Percentiles rank a stretch among this genome's conserved stretches.
phyloP scores from a whole-genome alignment of 441 rosid species.

The Isatis lusitanica region DNA sequence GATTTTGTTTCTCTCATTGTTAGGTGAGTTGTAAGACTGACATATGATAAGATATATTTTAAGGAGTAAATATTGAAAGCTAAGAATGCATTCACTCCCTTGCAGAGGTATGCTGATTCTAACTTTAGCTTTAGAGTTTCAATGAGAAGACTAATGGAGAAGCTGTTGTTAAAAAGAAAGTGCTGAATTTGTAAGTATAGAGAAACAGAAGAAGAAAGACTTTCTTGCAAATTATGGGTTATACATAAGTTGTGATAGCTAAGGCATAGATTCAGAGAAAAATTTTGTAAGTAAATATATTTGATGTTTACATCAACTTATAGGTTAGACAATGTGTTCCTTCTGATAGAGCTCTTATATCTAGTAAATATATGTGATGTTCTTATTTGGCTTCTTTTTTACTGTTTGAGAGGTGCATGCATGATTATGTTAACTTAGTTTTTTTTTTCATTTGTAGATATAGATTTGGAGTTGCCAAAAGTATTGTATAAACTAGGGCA shows the following conservation, averaged over 20 bases:
- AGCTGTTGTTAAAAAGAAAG: neutral
- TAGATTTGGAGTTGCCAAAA: too few relatives aligned
- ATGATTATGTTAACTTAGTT: too few relatives aligned
- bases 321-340: too few relatives aligned
- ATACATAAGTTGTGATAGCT: neutral
- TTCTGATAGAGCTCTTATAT: too few relatives aligned
- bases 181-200: neutral
- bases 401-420: too few relatives aligned
- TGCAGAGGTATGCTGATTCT: neutral
- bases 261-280: neutral
- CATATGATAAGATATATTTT: neutral
- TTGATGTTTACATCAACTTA: too few relatives aligned
- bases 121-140: neutral
- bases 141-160: neutral
- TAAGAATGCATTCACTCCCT: too few relatives aligned
- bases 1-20: neutral
- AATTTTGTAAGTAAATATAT: too few relatives aligned
- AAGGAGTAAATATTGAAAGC: neutral
- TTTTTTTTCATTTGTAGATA: too few relatives aligned
- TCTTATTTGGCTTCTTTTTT: too few relatives aligned
- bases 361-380: too few relatives aligned
- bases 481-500: too few relatives aligned
- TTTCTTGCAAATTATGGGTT: neutral
- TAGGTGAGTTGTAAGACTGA: neutral
- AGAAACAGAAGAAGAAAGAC: slow-evolving; percentile 1